These are phyloP conservation scores for Musa acuminata DNA, from an alignment of 176 grass and related monocot genomes.

Conservation along the genomic window DNA sequence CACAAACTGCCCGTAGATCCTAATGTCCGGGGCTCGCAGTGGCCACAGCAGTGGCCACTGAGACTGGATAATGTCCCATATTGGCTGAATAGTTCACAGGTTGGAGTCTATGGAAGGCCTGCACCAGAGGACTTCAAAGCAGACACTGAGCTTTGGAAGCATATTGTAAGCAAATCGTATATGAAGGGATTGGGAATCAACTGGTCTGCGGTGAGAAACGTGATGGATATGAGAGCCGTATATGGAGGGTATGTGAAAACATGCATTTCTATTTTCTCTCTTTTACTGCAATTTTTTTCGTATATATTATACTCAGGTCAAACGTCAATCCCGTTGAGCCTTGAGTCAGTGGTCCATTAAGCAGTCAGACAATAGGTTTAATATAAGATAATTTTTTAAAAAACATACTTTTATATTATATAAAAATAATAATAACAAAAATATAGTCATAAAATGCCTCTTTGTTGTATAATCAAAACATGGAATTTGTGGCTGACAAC, in stretches of 20 bases:
- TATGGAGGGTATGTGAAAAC: slow-evolving; percentile 66
- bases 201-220: slow-evolving; percentile 69
- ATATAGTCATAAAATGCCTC: no score
- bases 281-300: background rate
- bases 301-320: background rate
- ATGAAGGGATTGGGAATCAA: slow-evolving; percentile 74
- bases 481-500: no score
- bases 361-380: no score
- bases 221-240: slow-evolving; percentile 92
- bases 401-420: no score
- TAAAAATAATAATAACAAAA: no score
- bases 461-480: no score
- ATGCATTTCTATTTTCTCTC: background rate
- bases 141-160: slow-evolving; percentile 64
- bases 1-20: slow-evolving; percentile 42
- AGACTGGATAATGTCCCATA: slow-evolving; percentile 45
- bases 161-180: slow-evolving; percentile 58
- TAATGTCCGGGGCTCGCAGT: slow-evolving; percentile 34
- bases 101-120: slow-evolving; percentile 85
- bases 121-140: slow-evolving; percentile 66
- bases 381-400: no score
- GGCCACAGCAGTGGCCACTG: slow-evolving; percentile 71
- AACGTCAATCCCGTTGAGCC: background rate
- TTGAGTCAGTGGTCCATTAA: no score
- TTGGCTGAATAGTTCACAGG: slow-evolving; percentile 66